Evolutionary conservation across 306 rosid species (phyloP), one percentile per base, ranked within the genome.

Genomic region (Pueraria montana): DNA sequence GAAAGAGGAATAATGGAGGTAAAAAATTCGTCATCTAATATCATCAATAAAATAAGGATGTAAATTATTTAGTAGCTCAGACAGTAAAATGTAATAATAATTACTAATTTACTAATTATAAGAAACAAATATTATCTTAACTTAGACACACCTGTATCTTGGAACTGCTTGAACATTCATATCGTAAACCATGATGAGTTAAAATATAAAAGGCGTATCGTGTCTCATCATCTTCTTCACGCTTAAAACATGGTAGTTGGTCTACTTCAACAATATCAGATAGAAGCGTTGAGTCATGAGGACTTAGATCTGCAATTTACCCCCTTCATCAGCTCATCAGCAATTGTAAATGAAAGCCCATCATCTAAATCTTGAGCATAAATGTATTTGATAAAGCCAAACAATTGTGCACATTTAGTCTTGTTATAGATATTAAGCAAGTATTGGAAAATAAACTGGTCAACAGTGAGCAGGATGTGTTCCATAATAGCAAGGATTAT

Each of bases 151-250:
- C 99, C 99, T 95, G 93, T 40, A 84, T 87, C 88, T 88, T 82
- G 42, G 98, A 95, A 89, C 64, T 72, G 86, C 88, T 89, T 11
- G 99, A 95, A 74, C 98, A 95, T 77, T 96, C 99, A 17, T 87
- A 92, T 77, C 97, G 85, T 80, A 93, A 84, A 74, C 98, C 99
- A 2, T 92, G 93, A 59, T 72, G 84, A 59, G 98, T 93, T 76
- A 92, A 85, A 65, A 96, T 83, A 84, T 86, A 90, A 80, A 96
- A 93, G 49, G 94, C 92, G 36, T 87, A 80, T 76, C 81, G 82
- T 30, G 74, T 89, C 50, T 88, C 98, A 81, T 85, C 92, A 53
- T 38, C 43, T 8, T 85, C 92, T 52, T 91, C 93, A 75, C 89
- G 86, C 83, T 80, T 83, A 73, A 93, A 78, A 88, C 93, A 89